phyloP scores from a whole-genome alignment of 495 filamentous ascomycete species.

The Cenococcum geophilum region DNA sequence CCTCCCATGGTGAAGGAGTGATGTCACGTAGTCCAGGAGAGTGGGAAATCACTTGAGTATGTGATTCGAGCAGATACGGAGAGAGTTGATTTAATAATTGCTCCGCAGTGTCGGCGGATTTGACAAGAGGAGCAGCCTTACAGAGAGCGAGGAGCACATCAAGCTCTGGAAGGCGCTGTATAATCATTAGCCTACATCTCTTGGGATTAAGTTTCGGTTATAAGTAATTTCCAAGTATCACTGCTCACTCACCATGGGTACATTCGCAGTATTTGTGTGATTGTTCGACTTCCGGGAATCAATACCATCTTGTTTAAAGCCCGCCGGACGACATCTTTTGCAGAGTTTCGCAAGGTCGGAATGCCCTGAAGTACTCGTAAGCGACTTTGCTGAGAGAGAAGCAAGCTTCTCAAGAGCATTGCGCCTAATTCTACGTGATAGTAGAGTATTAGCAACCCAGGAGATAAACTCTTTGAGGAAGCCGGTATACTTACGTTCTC shows the following conservation, averaged over 20 bases:
- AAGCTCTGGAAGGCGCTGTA: conserved; percentile 67
- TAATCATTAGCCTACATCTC: conserved; percentile 5
- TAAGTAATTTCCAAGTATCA: too few relatives aligned
- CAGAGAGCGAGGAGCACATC: conserved; percentile 85
- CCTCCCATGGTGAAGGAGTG: conserved; percentile 85
- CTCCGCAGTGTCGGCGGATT: conserved; percentile 60
- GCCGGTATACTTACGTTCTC: conserved; percentile 4
- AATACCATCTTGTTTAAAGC: conserved; percentile 23
- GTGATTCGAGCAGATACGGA: conserved; percentile 76
- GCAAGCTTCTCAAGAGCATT: conserved; percentile 41
- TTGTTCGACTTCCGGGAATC: conserved; percentile 4
- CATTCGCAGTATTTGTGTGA: conserved; percentile 7
- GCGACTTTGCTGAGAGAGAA: conserved; percentile 33
- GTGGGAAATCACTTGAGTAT: conserved; percentile 64
- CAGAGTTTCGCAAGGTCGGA: conserved; percentile 35
- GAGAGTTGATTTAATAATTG: conserved; percentile 66
- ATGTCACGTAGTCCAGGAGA: conserved; percentile 78
- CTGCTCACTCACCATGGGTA: conserved; percentile 32
- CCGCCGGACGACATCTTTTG: conserved; percentile 24
- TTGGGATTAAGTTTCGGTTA: too few relatives aligned
- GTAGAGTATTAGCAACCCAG: not conserved
- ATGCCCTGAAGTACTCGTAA: conserved; percentile 12
- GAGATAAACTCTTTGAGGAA: not conserved
- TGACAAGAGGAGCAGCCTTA: conserved; percentile 70
- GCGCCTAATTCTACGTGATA: conserved; percentile 29